Evolutionary conservation across 2,329 filamentous ascomycete species (phyloP).

Genomic region (Helotiales sp.): DNA sequence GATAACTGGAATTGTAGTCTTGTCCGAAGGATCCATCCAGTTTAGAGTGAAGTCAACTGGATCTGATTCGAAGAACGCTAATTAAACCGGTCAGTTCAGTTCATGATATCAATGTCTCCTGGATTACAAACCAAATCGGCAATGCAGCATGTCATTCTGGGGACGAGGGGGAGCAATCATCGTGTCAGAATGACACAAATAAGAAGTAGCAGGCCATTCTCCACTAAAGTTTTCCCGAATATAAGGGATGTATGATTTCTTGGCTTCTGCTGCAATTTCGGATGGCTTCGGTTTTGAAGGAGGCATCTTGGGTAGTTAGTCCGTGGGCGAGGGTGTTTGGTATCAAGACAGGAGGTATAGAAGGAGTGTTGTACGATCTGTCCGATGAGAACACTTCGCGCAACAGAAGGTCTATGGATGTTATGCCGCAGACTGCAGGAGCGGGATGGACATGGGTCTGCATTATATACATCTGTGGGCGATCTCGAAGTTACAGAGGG

Average conservation of each 20-base stretch:
- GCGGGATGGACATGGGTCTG: slow-evolving; percentile 25
- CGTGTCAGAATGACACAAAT: slow-evolving; percentile 48
- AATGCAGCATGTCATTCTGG: slow-evolving; percentile 27
- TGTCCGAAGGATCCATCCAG: slow-evolving; percentile 44
- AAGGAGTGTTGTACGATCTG: neutral
- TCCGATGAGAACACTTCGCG: neutral
- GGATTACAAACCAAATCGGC: slow-evolving; percentile 43
- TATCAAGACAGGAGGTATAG: slow-evolving; percentile 2
- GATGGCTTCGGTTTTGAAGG: slow-evolving; percentile 62
- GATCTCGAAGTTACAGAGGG: slow-evolving; percentile 7
- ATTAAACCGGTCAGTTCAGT: neutral
- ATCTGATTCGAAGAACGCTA: slow-evolving; percentile 54
- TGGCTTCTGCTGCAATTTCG: slow-evolving; percentile 73
- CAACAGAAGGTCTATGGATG: neutral
- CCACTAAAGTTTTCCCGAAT: slow-evolving; percentile 57
- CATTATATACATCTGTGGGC: slow-evolving; percentile 24
- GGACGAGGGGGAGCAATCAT: slow-evolving; percentile 37
- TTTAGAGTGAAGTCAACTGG: slow-evolving; percentile 60
- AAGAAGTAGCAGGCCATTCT: slow-evolving; percentile 58
- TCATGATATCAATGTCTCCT: slow-evolving; percentile 20
- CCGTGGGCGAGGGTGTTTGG: neutral
- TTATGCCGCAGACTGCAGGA: neutral
- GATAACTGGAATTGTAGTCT: slow-evolving; percentile 35
- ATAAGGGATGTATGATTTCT: slow-evolving; percentile 66
- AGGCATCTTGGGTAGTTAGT: slow-evolving; percentile 45